A percentile compares a stretch with the other conserved stretches of the same genome.
These are phyloP conservation scores for Candida maltosa DNA, from an alignment of 805 yeast species.

Conservation along the genomic window DNA sequence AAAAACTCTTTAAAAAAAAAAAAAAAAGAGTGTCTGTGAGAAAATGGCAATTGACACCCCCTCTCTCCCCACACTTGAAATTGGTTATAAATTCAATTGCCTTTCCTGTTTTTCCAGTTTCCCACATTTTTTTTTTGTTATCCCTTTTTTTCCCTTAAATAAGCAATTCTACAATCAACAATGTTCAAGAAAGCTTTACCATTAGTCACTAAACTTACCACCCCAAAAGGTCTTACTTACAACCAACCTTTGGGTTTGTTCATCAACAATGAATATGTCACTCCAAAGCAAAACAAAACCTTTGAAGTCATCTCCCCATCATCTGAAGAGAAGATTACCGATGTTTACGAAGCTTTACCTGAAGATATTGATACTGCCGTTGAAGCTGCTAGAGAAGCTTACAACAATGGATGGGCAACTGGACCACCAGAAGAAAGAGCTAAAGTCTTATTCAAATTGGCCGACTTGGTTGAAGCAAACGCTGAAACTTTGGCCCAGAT, in stretches of 20 bases:
- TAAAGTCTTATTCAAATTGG: slow-evolving; percentile 61
- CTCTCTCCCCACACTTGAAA: no score
- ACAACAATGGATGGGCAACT: slow-evolving; percentile 64
- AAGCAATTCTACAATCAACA: slow-evolving; percentile 13
- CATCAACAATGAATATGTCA: slow-evolving; percentile 79
- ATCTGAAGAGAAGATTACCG: slow-evolving; percentile 66
- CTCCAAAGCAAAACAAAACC: slow-evolving; percentile 54
- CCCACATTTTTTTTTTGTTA: no score
- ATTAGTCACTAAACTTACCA: slow-evolving; percentile 35
- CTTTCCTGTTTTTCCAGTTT: neutral
- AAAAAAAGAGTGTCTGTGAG: no score
- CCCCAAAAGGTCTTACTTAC: slow-evolving; percentile 70
- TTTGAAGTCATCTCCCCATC: slow-evolving; percentile 64
- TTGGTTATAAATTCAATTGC: neutral
- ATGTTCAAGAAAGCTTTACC: no score
- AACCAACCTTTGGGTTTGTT: slow-evolving; percentile 86
- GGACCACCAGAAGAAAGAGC: slow-evolving; percentile 70
- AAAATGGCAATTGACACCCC: no score
- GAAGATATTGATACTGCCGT: slow-evolving; percentile 86
- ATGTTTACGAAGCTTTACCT: slow-evolving; percentile 69
- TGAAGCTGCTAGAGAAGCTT: slow-evolving; percentile 78
- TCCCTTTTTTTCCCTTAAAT: neutral
- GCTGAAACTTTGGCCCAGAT: slow-evolving; percentile 71
- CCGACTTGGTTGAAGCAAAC: slow-evolving; percentile 72
- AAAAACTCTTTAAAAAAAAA: no score